These are phyloP conservation scores for Ganoderma boninense DNA, from an alignment of 1,284 basidiomycete genomes.

Conservation along the genomic window DNA sequence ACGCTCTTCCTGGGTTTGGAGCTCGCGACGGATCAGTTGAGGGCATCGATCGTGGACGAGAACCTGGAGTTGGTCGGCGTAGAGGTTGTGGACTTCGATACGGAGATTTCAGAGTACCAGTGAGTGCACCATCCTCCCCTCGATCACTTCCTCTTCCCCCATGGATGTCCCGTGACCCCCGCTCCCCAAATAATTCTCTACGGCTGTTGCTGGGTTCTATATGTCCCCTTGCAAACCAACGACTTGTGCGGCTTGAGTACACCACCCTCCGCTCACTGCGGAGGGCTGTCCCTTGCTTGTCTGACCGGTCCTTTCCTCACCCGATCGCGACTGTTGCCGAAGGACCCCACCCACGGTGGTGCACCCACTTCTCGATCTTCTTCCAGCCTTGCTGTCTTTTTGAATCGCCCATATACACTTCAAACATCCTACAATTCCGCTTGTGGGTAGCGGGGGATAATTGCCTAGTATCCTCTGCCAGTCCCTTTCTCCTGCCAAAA, in stretches of 20 bases:
- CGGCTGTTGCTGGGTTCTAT: not conserved
- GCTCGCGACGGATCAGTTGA: conserved; percentile 80
- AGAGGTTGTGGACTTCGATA: conserved; percentile 82
- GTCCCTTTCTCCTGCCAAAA: not conserved
- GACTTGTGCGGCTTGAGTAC: not conserved
- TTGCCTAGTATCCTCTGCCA: not conserved
- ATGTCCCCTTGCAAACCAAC: too few species aligned
- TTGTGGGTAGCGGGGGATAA: not conserved
- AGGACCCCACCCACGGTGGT: not conserved
- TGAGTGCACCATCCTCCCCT: conserved; percentile 48
- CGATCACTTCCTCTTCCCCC: conserved; percentile 16
- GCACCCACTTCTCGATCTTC: not conserved
- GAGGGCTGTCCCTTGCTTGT: not conserved
- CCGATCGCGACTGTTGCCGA: not conserved
- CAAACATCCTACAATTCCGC: not conserved
- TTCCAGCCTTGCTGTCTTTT: not conserved
- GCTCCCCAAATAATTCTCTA: not conserved
- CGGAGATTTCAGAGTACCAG: conserved; percentile 82
- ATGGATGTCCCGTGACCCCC: conserved; percentile 1
- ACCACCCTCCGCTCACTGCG: not conserved
- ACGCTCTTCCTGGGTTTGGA: conserved; percentile 81
- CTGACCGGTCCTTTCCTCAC: not conserved
- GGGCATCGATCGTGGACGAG: conserved; percentile 83
- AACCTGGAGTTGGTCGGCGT: conserved; percentile 80
- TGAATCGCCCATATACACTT: not conserved